Evolutionary conservation across 139 green algal species (phyloP).

Genomic region (Spirogloea muscicola): DNA sequence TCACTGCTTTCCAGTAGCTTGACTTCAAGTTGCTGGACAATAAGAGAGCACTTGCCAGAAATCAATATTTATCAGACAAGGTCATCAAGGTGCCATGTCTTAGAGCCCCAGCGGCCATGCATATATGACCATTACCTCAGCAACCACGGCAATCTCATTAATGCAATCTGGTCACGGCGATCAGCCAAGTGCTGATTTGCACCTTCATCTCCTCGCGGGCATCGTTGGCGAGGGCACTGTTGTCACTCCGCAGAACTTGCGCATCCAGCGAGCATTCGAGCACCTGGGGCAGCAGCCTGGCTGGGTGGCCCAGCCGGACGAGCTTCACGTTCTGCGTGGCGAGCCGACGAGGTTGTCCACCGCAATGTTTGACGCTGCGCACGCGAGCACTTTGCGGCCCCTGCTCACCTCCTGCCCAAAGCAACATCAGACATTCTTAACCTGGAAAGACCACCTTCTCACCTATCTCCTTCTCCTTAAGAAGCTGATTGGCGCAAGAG

Average conservation of each 20-base stretch:
- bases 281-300: constrained; percentile 80
- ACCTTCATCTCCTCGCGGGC: constrained; percentile 82
- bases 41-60: no score
- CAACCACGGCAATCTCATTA: no score
- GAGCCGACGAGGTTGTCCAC: constrained; percentile 62
- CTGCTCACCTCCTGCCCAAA: constrained; percentile 76
- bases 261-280: constrained; percentile 71
- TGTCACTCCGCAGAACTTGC: constrained; percentile 68
- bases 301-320: constrained; percentile 88
- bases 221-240: constrained; percentile 81
- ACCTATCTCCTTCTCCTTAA: no score
- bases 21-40: constrained; percentile 57
- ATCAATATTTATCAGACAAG: no score
- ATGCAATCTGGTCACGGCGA: no score
- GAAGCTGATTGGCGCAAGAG: no score
- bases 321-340: constrained; percentile 62
- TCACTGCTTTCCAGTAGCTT: constrained; percentile 68
- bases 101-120: no score
- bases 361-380: constrained; percentile 52
- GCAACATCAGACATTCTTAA: no score
- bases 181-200: no score
- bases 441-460: no score
- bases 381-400: constrained; percentile 38
- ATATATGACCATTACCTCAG: no score
- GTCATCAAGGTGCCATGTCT: no score